Evolutionary conservation across 306 rosid species (phyloP).

Genomic region (Echinosophora koreensis): DNA sequence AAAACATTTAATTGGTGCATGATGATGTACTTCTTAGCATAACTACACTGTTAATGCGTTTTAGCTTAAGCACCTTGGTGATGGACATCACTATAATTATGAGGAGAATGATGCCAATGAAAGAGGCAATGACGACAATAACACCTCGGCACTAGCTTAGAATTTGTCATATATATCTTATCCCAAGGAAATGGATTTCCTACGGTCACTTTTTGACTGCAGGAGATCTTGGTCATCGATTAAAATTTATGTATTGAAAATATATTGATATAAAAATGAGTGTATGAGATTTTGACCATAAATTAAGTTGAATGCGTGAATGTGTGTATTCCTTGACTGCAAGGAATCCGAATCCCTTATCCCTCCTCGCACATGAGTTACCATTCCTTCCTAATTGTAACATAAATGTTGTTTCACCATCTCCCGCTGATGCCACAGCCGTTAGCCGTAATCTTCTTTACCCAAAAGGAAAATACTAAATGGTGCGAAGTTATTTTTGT

Average conservation of each 20-base stretch:
- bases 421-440: slow-evolving; percentile 68
- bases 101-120: slow-evolving; percentile 63
- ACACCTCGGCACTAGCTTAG: slow-evolving; percentile 63
- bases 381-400: slow-evolving; percentile 85
- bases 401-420: slow-evolving; percentile 86
- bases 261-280: no score
- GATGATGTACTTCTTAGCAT: not conserved
- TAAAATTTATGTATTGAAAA: no score
- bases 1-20: not conserved
- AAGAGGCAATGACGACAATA: slow-evolving; percentile 72
- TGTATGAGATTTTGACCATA: no score
- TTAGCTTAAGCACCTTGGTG: slow-evolving; percentile 59
- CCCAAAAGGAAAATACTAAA: not conserved
- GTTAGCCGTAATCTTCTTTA: slow-evolving; percentile 59
- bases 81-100: slow-evolving; percentile 66
- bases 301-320: no score
- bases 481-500: no score
- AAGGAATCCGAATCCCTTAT: slow-evolving; percentile 42
- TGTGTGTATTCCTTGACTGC: no score
- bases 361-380: slow-evolving; percentile 84
- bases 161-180: slow-evolving; percentile 73
- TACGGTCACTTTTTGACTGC: no score
- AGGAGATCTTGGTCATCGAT: no score
- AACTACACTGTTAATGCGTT: slow-evolving; percentile 12
- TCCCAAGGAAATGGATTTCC: no score